A percentile compares a stretch with the other conserved stretches of the same genome.
These are phyloP conservation scores for Lasiodiplodia citricola DNA, from an alignment of 2,329 filamentous ascomycete species.

Conservation along the genomic window DNA sequence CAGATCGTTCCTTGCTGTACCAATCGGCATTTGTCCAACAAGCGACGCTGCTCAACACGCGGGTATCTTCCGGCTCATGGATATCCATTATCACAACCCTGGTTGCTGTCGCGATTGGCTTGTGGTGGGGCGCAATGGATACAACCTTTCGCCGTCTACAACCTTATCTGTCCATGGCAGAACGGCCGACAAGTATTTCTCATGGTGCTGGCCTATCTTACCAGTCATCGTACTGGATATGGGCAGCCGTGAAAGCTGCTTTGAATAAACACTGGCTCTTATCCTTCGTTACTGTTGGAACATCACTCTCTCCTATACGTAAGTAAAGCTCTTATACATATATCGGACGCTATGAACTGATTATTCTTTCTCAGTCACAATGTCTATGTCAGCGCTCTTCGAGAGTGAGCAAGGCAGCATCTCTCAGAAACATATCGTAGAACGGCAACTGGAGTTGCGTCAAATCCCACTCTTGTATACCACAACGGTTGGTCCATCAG, in stretches of 20 bases:
- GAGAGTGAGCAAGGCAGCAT: neutral
- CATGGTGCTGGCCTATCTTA: neutral
- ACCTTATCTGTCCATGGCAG: slow-evolving; percentile 31
- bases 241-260: neutral
- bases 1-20: neutral
- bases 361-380: neutral
- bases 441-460: neutral
- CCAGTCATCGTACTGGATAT: neutral
- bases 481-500: neutral
- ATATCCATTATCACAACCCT: neutral
- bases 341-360: neutral
- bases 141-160: slow-evolving; percentile 31
- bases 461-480: neutral
- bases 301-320: neutral
- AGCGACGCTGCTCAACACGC: neutral
- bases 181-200: neutral
- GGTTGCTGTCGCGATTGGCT: slow-evolving; percentile 27
- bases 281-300: neutral
- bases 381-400: neutral
- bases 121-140: slow-evolving; percentile 36
- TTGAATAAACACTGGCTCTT: neutral
- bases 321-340: neutral
- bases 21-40: slow-evolving; percentile 15
- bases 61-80: neutral
- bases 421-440: neutral